These are phyloP conservation scores for Fusarium sp. DNA, from an alignment of 2,329 filamentous ascomycete species.

Conservation along the genomic window DNA sequence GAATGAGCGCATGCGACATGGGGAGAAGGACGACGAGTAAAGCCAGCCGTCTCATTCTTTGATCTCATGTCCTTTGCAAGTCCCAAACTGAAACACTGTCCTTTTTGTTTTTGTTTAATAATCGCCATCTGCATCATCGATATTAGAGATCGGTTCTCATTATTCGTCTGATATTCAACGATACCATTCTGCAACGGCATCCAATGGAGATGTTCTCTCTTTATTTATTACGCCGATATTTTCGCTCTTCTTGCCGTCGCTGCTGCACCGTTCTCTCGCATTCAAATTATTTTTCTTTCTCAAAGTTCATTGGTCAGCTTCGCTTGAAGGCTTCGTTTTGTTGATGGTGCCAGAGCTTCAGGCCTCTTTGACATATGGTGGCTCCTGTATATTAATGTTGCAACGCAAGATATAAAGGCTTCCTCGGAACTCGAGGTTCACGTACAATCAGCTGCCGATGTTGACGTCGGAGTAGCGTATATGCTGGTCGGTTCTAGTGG, in stretches of 20 bases:
- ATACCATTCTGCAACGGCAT: slow-evolving; percentile 48
- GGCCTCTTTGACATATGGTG: not conserved
- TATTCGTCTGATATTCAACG: slow-evolving; percentile 40
- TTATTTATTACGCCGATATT: slow-evolving; percentile 16
- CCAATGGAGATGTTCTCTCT: slow-evolving; percentile 22
- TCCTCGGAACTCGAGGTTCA: not conserved
- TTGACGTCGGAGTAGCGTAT: not conserved
- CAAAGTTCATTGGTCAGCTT: not conserved
- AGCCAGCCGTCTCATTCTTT: not conserved
- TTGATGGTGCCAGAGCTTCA: not conserved
- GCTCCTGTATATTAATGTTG: slow-evolving; percentile 38
- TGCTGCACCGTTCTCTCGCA: not conserved
- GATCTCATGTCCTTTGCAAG: slow-evolving; percentile 2
- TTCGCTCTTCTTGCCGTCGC: slow-evolving; percentile 1
- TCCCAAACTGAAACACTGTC: slow-evolving; percentile 5
- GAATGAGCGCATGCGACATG: slow-evolving; percentile 65
- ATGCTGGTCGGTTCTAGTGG: not conserved
- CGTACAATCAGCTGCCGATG: not conserved
- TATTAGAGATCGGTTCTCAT: slow-evolving; percentile 32
- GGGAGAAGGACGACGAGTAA: slow-evolving; percentile 47
- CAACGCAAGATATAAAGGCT: not conserved
- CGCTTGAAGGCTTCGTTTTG: not conserved
- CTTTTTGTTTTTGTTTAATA: slow-evolving; percentile 22
- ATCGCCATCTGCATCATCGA: slow-evolving; percentile 14
- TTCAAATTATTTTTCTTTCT: slow-evolving; percentile 10